A percentile compares a stretch with the other conserved stretches of the same genome.
These are phyloP conservation scores for Pseudognaphalium luteoalbum DNA, from an alignment of 129 eudicot genomes.

Conservation along the genomic window DNA sequence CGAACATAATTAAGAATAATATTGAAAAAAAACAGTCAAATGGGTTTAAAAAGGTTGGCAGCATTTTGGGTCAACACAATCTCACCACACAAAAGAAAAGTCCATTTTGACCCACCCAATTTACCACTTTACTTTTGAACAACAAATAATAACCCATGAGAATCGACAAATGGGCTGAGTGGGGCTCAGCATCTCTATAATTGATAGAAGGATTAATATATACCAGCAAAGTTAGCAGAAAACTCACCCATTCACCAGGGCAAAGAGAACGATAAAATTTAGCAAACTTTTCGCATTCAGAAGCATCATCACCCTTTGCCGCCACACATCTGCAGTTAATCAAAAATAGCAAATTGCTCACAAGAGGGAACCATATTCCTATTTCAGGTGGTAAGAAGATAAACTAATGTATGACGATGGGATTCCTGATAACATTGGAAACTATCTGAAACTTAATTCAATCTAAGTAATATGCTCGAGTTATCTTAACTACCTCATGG, in stretches of 20 bases:
- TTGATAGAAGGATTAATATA: background rate
- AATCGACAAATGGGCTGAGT: background rate
- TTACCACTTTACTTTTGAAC: background rate
- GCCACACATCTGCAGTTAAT: constrained; percentile 37
- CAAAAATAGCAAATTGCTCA: background rate
- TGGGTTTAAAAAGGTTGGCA: no score
- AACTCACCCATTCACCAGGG: constrained; percentile 49
- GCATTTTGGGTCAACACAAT: background rate
- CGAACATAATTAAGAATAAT: no score
- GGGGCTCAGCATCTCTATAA: background rate
- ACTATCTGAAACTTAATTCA: background rate
- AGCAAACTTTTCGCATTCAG: constrained; percentile 41
- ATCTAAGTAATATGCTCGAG: background rate
- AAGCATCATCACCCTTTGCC: constrained; percentile 44
- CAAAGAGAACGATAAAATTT: constrained; percentile 43
- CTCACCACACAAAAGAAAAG: background rate
- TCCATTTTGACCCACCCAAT: background rate
- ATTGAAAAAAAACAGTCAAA: no score
- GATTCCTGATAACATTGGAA: background rate
- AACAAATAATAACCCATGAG: background rate
- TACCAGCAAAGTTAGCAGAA: background rate
- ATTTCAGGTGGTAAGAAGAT: background rate
- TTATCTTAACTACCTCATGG: background rate
- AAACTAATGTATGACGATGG: background rate
- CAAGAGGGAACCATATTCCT: background rate